A percentile compares a stretch with the other conserved stretches of the same genome.
phyloP scores from a whole-genome alignment of 1,284 basidiomycete species.

The Pseudozyma flocculosa region DNA sequence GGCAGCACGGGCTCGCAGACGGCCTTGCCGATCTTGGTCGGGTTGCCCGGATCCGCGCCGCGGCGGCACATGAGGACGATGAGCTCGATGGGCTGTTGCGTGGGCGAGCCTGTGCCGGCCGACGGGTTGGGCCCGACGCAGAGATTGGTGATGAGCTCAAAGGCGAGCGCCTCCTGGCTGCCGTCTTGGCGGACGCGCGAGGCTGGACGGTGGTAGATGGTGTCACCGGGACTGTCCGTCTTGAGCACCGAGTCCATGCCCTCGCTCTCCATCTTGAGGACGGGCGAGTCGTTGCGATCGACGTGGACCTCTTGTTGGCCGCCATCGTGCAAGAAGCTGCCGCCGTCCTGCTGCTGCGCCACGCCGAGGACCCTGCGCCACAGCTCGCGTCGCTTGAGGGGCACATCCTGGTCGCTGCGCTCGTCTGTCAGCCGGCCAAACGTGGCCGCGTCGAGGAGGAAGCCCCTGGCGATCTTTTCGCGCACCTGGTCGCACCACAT shows the following conservation, averaged over 20 bases:
- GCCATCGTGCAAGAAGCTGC: conserved; percentile 3
- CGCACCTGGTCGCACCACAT: conserved; percentile 99
- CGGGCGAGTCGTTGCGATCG: conserved; percentile 10
- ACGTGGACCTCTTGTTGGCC: conserved; percentile 19
- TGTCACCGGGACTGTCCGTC: not conserved
- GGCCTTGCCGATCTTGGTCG: conserved; percentile 7
- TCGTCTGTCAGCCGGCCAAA: conserved; percentile 27
- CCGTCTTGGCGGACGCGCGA: conserved; percentile 1
- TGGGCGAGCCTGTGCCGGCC: conserved; percentile 16
- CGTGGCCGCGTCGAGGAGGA: conserved; percentile 36
- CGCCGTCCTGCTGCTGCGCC: not conserved
- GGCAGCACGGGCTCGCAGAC: conserved; percentile 28
- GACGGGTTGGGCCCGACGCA: conserved; percentile 34
- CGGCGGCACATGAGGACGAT: conserved; percentile 27
- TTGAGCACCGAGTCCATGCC: conserved; percentile 9
- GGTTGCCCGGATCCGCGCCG: conserved; percentile 17
- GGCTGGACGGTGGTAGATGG: conserved; percentile 15
- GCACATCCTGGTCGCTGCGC: conserved; percentile 9
- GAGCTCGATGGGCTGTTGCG: conserved; percentile 31
- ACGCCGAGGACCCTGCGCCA: conserved; percentile 38
- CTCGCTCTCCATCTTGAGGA: not conserved
- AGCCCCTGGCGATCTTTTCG: conserved; percentile 70
- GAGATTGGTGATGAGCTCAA: conserved; percentile 49
- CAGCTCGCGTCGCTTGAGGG: conserved; percentile 34
- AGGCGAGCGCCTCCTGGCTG: conserved; percentile 17